Evolutionary conservation across 2,329 filamentous ascomycete genomes (phyloP).

Genomic region (Colletotrichum sp.): DNA sequence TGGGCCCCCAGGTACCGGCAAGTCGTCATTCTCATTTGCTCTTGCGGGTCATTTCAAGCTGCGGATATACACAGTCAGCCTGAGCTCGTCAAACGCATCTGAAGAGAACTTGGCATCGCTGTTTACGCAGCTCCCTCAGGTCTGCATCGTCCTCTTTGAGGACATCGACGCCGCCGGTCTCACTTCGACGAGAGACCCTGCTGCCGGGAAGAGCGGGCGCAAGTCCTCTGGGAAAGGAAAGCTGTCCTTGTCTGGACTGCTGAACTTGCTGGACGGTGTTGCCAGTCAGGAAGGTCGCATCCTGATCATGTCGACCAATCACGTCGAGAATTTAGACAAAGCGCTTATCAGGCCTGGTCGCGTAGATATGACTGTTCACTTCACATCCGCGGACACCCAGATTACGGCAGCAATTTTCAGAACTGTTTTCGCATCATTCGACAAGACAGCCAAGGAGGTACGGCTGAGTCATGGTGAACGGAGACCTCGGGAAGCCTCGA

Average conservation of each 20-base stretch:
- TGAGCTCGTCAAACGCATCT: background rate
- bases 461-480: background rate
- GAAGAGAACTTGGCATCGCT: background rate
- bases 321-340: conserved; percentile 72
- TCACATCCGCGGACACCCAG: background rate
- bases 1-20: background rate
- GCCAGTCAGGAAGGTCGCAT: conserved; percentile 78
- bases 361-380: conserved; percentile 59
- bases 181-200: background rate
- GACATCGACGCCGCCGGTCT: background rate
- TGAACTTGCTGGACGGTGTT: conserved; percentile 84
- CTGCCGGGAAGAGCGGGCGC: background rate
- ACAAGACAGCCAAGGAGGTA: background rate
- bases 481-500: fast-evolving
- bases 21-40: background rate
- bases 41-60: background rate
- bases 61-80: background rate
- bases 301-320: conserved; percentile 83
- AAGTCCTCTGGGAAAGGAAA: background rate
- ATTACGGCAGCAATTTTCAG: background rate
- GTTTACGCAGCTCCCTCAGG: background rate
- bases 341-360: conserved; percentile 75
- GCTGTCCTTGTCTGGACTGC: conserved; percentile 71
- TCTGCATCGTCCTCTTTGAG: background rate
- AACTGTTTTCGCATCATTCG: background rate